Evolutionary conservation across 768 basidiomycete species (phyloP).

Genomic region (Leccinum ochraceum): DNA sequence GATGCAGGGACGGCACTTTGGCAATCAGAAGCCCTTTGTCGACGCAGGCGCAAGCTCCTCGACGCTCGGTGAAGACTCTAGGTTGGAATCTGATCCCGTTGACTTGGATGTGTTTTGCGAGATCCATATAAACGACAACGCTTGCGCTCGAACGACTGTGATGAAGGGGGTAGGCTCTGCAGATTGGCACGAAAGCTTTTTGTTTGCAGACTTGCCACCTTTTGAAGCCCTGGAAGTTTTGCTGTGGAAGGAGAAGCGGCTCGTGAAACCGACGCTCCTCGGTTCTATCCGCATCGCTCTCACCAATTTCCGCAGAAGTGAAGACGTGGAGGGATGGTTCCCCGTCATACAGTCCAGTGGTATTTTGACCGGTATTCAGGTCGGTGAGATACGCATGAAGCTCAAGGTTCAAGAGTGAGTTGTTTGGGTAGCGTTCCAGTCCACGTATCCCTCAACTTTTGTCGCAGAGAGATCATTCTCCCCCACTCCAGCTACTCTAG

Average conservation of each 20-base stretch:
- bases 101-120: conserved; percentile 80
- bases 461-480: conserved; percentile 71
- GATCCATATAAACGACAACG: conserved; percentile 64
- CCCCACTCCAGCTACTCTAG: conserved; percentile 62
- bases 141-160: conserved; percentile 74
- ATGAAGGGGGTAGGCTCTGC: conserved; percentile 65
- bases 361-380: conserved; percentile 53
- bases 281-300: conserved; percentile 68
- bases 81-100: conserved; percentile 48
- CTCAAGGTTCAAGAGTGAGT: conserved; percentile 75
- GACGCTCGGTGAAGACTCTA: conserved; percentile 35
- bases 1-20: conserved; percentile 74
- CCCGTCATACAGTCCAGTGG: conserved; percentile 61
- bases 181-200: conserved; percentile 84
- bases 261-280: conserved; percentile 52
- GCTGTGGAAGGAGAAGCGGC: conserved; percentile 69
- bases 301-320: conserved; percentile 70
- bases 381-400: conserved; percentile 76
- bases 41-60: conserved; percentile 26
- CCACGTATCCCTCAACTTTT: conserved; percentile 8
- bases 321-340: conserved; percentile 83
- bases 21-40: conserved; percentile 44
- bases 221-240: conserved; percentile 70
- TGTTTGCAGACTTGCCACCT: conserved; percentile 74
- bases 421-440: neutral